Conservation (phyloP, 352 stramenopile species). For the Pythium aquatile region DNA sequence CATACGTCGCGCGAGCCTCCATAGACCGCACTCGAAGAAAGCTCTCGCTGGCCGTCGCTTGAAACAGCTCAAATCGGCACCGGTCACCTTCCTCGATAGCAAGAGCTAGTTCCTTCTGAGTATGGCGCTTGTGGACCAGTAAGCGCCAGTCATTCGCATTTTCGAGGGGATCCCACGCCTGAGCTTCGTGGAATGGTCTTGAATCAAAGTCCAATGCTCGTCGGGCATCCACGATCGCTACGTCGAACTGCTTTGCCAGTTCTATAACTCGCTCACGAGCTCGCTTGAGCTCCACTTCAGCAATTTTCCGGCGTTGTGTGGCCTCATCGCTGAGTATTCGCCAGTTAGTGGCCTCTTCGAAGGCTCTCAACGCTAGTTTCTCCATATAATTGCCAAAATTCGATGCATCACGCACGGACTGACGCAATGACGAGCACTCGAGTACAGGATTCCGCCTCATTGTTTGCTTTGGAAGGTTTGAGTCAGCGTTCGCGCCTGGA, state of each 20-base stretch:
- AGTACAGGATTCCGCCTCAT: conserved; percentile 10
- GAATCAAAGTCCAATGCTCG: conserved; percentile 55
- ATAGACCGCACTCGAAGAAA: conserved; percentile 35
- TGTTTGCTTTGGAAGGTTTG: background rate
- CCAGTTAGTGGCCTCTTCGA: conserved; percentile 16
- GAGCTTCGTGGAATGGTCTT: conserved; percentile 50
- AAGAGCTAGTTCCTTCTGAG: conserved; percentile 39
- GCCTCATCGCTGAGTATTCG: conserved; percentile 26
- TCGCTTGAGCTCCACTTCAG: conserved; percentile 22
- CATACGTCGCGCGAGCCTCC: conserved; percentile 36
- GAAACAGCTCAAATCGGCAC: conserved; percentile 56
- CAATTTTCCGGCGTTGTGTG: conserved; percentile 23
- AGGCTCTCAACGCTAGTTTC: background rate
- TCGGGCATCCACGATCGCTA: conserved; percentile 36
- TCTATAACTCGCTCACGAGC: conserved; percentile 11
- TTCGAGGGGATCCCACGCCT: conserved; percentile 77
- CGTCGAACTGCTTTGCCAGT: conserved; percentile 27
- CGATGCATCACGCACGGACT: conserved; percentile 5
- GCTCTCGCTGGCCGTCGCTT: conserved; percentile 58
- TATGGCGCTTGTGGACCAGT: conserved; percentile 60
- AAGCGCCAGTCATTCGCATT: conserved; percentile 79
- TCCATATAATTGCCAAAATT: conserved; percentile 20
- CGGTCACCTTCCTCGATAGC: conserved; percentile 38
- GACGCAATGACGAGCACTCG: background rate
- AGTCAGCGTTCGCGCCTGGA: background rate